phyloP scores from a whole-genome alignment of 73 alveolate species.

The Paramecium primaurelia region DNA sequence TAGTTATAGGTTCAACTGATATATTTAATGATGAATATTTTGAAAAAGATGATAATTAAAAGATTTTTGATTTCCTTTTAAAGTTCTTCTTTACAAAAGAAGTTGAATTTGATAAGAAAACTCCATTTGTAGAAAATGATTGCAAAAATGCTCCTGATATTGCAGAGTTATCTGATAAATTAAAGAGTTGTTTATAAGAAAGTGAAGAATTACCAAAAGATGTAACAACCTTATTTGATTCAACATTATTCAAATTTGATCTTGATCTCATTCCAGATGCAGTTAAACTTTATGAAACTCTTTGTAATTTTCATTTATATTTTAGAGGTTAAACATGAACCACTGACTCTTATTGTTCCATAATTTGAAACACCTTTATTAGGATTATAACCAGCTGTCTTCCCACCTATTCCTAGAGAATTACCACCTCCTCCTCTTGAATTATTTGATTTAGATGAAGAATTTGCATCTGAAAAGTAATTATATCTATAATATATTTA shows the following conservation, averaged over 20 bases:
- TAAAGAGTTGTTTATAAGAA: constrained; percentile 91
- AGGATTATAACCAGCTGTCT: constrained; percentile 91
- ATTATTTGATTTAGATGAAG: constrained; percentile 96
- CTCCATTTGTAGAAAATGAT: constrained; percentile 78
- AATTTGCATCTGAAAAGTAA: constrained; percentile 95
- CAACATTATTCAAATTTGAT: constrained; percentile 85
- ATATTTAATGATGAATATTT: constrained; percentile 66
- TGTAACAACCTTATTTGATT: constrained; percentile 83
- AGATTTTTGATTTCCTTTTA: constrained; percentile 79
- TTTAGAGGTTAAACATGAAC: constrained; percentile 88
- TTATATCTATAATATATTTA: background rate
- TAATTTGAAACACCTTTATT: constrained; percentile 98
- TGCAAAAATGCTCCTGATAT: constrained; percentile 96
- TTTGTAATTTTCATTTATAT: background rate
- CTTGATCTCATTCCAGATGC: constrained; percentile 91
- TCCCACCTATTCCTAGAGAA: constrained; percentile 97
- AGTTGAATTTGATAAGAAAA: constrained; percentile 68
- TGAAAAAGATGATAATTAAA: constrained; percentile 69
- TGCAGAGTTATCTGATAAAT: constrained; percentile 90
- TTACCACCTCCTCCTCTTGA: constrained; percentile 96
- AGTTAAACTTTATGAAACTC: constrained; percentile 70
- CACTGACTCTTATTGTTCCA: constrained; percentile 97
- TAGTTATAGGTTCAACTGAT: constrained; percentile 65
- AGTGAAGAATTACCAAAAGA: constrained; percentile 89
- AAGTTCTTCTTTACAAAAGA: constrained; percentile 83